Evolutionary conservation across 768 basidiomycete genomes (phyloP).

Genomic region (Lentinula detonsa): DNA sequence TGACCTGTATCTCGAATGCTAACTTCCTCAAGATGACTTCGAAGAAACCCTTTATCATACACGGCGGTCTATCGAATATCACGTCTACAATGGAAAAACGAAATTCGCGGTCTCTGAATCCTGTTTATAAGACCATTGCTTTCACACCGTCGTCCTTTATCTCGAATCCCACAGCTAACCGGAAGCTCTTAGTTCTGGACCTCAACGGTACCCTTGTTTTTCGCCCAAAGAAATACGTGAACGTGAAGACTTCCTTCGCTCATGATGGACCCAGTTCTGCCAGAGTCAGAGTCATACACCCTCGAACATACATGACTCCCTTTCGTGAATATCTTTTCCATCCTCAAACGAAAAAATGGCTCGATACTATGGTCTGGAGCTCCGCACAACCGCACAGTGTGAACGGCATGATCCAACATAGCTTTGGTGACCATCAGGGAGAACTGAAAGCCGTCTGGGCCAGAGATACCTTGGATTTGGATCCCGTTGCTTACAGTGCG

Average conservation of each 20-base stretch:
- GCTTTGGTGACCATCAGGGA: slow-evolving; percentile 35
- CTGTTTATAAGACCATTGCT: not conserved
- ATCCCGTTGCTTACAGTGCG: slow-evolving; percentile 41
- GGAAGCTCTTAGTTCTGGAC: slow-evolving; percentile 72
- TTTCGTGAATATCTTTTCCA: slow-evolving; percentile 64
- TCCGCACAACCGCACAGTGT: slow-evolving; percentile 82
- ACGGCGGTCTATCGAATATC: not conserved
- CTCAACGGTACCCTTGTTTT: slow-evolving; percentile 70
- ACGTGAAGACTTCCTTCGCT: not conserved
- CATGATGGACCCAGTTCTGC: not conserved
- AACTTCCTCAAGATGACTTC: not conserved
- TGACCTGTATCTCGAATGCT: not conserved
- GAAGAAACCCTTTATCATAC: not conserved
- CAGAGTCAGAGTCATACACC: slow-evolving; percentile 32
- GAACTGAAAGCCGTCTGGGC: slow-evolving; percentile 40
- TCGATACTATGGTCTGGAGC: slow-evolving; percentile 88
- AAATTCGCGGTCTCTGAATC: not conserved
- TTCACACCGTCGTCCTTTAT: not conserved
- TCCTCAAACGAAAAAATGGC: slow-evolving; percentile 51
- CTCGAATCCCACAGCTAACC: slow-evolving; percentile 17
- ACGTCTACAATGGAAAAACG: not conserved
- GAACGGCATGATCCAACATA: slow-evolving; percentile 60
- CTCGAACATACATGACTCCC: slow-evolving; percentile 59
- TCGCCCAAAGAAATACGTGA: slow-evolving; percentile 29
- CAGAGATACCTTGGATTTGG: slow-evolving; percentile 43